Percentiles rank a stretch among this genome's conserved stretches.
phyloP scores from a whole-genome alignment of 352 stramenopile species.

The Globisporangium recalcitrans region DNA sequence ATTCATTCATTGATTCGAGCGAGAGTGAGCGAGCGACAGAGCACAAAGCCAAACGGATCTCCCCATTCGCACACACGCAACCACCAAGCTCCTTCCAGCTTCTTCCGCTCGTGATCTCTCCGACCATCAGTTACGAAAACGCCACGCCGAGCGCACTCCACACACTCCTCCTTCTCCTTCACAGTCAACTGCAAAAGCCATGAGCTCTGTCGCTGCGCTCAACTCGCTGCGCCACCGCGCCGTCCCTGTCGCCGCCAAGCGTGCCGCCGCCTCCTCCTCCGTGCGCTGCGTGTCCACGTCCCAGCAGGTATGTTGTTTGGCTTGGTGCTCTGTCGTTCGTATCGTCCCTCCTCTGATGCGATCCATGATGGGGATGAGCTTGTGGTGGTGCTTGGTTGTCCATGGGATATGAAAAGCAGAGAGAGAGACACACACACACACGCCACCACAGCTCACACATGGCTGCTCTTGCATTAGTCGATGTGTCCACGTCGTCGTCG shows the following conservation, averaged over 20 bases:
- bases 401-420: background rate
- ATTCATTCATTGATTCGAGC: background rate
- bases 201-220: conserved; percentile 8
- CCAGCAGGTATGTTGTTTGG: conserved; percentile 36
- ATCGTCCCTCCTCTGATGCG: background rate
- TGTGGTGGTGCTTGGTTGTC: background rate
- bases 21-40: background rate
- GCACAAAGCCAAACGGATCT: background rate
- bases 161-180: background rate
- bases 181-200: background rate
- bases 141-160: conserved; percentile 3
- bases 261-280: background rate
- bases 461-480: background rate
- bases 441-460: background rate
- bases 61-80: background rate
- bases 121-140: conserved; percentile 7
- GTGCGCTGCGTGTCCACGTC: conserved; percentile 34
- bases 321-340: background rate
- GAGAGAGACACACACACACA: background rate
- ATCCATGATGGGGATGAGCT: background rate
- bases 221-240: conserved; percentile 4
- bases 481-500: background rate
- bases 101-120: background rate
- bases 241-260: conserved; percentile 7
- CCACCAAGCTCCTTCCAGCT: too few relatives aligned